These are phyloP conservation scores for Neurospora sp. DNA, from an alignment of 495 filamentous ascomycete genomes.

Conservation along the genomic window DNA sequence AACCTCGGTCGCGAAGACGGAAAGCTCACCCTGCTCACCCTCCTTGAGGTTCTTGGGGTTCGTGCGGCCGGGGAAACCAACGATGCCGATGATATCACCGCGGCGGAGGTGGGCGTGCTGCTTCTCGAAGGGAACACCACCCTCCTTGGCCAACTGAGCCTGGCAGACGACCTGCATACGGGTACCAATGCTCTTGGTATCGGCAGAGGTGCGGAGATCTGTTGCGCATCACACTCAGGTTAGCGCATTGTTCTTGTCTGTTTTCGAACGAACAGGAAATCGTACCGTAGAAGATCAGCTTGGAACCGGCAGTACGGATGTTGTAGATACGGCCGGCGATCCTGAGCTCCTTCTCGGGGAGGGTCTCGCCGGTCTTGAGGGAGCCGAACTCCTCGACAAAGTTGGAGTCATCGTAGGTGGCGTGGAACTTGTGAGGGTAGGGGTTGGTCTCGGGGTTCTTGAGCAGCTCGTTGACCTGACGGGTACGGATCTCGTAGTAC, in stretches of 20 bases:
- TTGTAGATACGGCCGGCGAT: constrained; percentile 83
- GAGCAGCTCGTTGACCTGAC: constrained; percentile 74
- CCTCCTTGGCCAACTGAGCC: constrained; percentile 54
- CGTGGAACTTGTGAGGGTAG: constrained; percentile 95
- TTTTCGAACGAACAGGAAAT: not conserved
- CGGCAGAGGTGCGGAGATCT: constrained; percentile 58
- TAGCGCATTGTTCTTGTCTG: not conserved
- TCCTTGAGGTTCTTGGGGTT: constrained; percentile 68
- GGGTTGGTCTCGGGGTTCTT: constrained; percentile 74
- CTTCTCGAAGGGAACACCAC: constrained; percentile 57
- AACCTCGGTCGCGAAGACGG: constrained; percentile 83
- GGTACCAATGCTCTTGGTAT: constrained; percentile 44
- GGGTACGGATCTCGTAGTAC: constrained; percentile 92
- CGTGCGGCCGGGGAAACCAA: constrained; percentile 82
- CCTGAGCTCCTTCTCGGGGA: constrained; percentile 58
- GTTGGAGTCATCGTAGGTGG: constrained; percentile 65
- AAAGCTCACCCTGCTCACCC: constrained; percentile 75
- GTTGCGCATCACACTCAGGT: not conserved
- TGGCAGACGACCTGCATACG: constrained; percentile 90
- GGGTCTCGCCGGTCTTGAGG: constrained; percentile 77
- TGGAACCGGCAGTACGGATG: constrained; percentile 70
- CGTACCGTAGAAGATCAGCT: constrained; percentile 74
- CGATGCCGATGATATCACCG: constrained; percentile 84
- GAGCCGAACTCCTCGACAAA: constrained; percentile 64
- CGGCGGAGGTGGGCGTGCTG: constrained; percentile 86